Evolutionary conservation across 2,329 filamentous ascomycete genomes (phyloP).

Genomic region (Aspergillus ruber): DNA sequence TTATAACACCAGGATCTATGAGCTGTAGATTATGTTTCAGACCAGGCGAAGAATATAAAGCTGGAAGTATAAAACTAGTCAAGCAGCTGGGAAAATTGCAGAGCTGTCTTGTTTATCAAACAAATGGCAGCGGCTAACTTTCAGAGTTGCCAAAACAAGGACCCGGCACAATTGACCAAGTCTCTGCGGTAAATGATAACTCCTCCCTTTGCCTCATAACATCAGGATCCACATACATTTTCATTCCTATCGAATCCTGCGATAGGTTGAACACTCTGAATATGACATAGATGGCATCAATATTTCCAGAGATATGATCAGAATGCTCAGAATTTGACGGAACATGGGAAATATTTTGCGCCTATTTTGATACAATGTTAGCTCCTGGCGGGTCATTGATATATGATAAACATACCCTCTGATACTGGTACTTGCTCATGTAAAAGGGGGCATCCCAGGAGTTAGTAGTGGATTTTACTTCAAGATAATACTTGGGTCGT

Average conservation of each 20-base stretch:
- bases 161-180: slow-evolving; percentile 8
- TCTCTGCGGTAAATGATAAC: slow-evolving; percentile 7
- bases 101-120: neutral
- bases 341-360: slow-evolving; percentile 1
- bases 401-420: slow-evolving; percentile 26
- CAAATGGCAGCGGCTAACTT: neutral
- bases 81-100: neutral
- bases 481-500: slow-evolving; percentile 41
- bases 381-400: neutral
- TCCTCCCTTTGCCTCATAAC: slow-evolving; percentile 3
- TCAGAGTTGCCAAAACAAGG: neutral
- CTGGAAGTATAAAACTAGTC: neutral
- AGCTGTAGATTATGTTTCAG: too few relatives aligned
- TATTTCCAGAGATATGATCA: neutral
- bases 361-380: slow-evolving; percentile 2
- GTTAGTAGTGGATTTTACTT: slow-evolving; percentile 46
- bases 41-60: neutral
- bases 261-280: slow-evolving; percentile 38
- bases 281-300: slow-evolving; percentile 33
- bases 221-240: slow-evolving; percentile 37
- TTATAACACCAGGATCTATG: too few relatives aligned
- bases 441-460: slow-evolving; percentile 38
- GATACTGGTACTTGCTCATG: slow-evolving; percentile 43
- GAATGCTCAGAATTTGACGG: neutral
- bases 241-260: slow-evolving; percentile 21